Evolutionary conservation across 371 early-diverging fungal species (phyloP).

Genomic region (Capillidium heterosporum): DNA sequence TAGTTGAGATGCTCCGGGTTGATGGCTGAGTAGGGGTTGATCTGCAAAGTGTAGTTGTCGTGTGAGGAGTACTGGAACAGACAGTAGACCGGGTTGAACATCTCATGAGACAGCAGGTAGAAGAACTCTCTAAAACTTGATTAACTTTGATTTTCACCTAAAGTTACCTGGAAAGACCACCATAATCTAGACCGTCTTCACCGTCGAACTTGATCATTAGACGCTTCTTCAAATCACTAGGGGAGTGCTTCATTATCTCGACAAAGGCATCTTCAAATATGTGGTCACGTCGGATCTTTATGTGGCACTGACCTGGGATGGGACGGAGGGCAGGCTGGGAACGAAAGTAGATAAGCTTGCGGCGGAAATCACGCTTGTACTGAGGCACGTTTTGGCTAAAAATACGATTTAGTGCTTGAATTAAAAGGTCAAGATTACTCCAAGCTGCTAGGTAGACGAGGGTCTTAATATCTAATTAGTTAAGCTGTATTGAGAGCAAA

Average conservation of each 20-base stretch:
- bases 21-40: slow-evolving; percentile 87
- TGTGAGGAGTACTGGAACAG: slow-evolving; percentile 95
- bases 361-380: slow-evolving; percentile 94
- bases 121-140: slow-evolving; percentile 63
- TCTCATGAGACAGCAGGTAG: slow-evolving; percentile 89
- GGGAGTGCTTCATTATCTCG: slow-evolving; percentile 73
- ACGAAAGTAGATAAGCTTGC: slow-evolving; percentile 88
- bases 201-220: slow-evolving; percentile 95
- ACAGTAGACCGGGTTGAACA: slow-evolving; percentile 96
- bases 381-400: slow-evolving; percentile 71
- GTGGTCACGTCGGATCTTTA: slow-evolving; percentile 66
- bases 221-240: slow-evolving; percentile 77
- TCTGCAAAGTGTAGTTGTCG: slow-evolving; percentile 91
- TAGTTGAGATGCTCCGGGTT: slow-evolving; percentile 97
- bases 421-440: slow-evolving; percentile 24
- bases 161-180: slow-evolving; percentile 72
- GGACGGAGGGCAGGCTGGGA: slow-evolving; percentile 81
- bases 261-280: slow-evolving; percentile 91
- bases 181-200: slow-evolving; percentile 96
- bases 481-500: background rate
- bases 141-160: background rate
- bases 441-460: slow-evolving; percentile 79
- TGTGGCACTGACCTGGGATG: slow-evolving; percentile 81
- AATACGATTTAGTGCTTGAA: background rate
- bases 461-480: slow-evolving; percentile 24